Evolutionary conservation across 2,329 filamentous ascomycete genomes (phyloP), one percentile per base, ranked within the genome.

Genomic region (Pseudogymnoascus destructans): DNA sequence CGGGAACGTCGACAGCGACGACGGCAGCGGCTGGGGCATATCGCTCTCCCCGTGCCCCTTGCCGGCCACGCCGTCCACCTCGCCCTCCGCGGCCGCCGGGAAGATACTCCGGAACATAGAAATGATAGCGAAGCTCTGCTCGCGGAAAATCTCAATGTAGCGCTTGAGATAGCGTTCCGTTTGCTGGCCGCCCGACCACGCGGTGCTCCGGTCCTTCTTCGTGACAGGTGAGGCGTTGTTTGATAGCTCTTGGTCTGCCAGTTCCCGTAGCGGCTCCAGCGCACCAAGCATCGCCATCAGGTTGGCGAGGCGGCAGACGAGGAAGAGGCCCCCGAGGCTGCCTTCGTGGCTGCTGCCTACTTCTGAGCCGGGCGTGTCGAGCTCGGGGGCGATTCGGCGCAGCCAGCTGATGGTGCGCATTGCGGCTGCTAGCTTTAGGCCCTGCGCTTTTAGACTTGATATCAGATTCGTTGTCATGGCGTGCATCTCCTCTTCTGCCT

Each of bases 91-190:
- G 3, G 82, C 77, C 2, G 80, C 76, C 0, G 86, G 84, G 66
- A 95, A 95, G 58, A 97, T 89, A 66, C 86, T 93, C 66, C 85
- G 88, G 71, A 95, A 96, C 79, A 97, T 89, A 60, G 89, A 95
- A 25, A 97, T 83, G 61, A 97, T 95, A 42, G 86, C 87, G 70
- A 98, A 98, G 69, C 89, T 95, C 71, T 98, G 93, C 72, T 98
- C 93, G 57, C 93, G 86, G 70, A 97, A 97, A 25, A 98, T 90
- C 69, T 98, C 93, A 66, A 98, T 88, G 71, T 95, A 98, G 54
- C 91, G 81, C 71, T 97, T 98, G 42, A 98, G 74, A 66, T 90
- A 98, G 57, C 90, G 81, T 70, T 97, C 93, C 0, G 91, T 96
- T 70, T 97, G 93, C 67, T 95, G 90, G 0, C 92, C 92, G 0